These are phyloP conservation scores for Blastocystis sp. DNA, from an alignment of 352 stramenopile genomes.

Conservation along the genomic window DNA sequence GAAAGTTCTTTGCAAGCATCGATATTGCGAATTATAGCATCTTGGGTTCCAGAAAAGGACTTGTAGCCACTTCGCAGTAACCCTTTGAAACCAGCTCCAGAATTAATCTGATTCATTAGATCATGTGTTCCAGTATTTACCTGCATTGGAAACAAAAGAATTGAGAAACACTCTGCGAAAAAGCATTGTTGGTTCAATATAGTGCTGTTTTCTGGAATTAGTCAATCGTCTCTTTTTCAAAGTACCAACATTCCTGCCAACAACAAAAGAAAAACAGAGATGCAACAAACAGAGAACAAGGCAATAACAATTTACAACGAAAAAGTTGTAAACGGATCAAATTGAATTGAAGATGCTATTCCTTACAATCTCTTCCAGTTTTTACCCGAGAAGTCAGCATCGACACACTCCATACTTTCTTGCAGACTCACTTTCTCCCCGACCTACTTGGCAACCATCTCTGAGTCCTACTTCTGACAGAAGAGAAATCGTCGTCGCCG, in stretches of 20 bases:
- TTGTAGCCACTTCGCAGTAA: conserved; percentile 38
- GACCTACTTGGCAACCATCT: neutral
- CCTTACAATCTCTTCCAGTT: neutral
- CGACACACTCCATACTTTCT: neutral
- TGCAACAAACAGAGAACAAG: neutral
- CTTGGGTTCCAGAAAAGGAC: conserved; percentile 81
- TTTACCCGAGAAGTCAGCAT: neutral
- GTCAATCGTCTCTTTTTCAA: neutral
- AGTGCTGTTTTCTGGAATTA: neutral
- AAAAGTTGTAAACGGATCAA: neutral
- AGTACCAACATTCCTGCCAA: neutral
- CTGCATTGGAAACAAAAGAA: neutral
- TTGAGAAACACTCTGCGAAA: neutral
- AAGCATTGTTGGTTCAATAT: neutral
- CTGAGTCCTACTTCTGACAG: neutral
- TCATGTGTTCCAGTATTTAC: neutral
- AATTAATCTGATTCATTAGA: neutral
- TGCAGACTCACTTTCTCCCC: neutral
- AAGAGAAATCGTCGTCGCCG: neutral
- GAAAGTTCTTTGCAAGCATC: conserved; percentile 94
- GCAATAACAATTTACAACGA: neutral
- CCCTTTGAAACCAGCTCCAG: conserved; percentile 35
- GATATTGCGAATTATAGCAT: conserved; percentile 94
- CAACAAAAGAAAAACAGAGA: neutral
- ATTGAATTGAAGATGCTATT: neutral